phyloP scores from a whole-genome alignment of 2,329 filamentous ascomycete genomes.

The Endothia cerciana region DNA sequence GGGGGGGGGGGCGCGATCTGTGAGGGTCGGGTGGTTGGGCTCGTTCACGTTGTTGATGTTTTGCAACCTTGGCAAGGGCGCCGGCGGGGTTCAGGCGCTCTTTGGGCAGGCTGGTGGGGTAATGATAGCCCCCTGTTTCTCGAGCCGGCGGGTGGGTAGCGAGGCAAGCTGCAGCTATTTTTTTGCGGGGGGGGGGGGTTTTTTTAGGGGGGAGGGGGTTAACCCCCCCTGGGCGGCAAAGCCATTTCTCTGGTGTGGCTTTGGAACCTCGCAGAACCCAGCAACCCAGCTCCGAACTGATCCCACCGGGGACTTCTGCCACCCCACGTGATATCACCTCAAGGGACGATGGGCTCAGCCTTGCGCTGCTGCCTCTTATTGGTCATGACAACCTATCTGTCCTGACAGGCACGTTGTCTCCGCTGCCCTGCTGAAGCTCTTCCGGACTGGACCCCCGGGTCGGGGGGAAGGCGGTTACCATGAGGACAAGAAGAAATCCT shows the following conservation, averaged over 20 bases:
- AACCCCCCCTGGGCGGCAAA: too few species aligned
- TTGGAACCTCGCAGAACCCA: too few species aligned
- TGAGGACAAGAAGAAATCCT: neutral
- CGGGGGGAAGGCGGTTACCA: neutral
- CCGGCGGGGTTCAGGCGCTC: slow-evolving; percentile 11
- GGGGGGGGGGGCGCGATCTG: neutral
- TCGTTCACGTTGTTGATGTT: slow-evolving; percentile 10
- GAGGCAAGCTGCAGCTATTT: neutral
- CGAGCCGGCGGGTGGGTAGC: neutral
- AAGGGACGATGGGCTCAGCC: too few species aligned
- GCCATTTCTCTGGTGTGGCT: too few species aligned
- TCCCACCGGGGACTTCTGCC: too few species aligned
- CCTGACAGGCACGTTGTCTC: neutral
- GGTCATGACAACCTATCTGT: neutral
- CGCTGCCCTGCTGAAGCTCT: neutral
- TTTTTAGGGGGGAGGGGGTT: too few species aligned
- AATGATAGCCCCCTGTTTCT: slow-evolving; percentile 1
- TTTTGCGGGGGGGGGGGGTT: too few species aligned
- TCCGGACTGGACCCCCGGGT: neutral
- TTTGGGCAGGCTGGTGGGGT: slow-evolving; percentile 19
- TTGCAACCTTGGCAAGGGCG: slow-evolving; percentile 11
- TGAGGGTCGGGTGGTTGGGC: slow-evolving; percentile 5
- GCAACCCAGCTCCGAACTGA: too few species aligned
- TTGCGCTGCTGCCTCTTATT: too few species aligned
- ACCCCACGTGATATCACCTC: too few species aligned